phyloP scores from a whole-genome alignment of 805 yeast genomes.

The Candida dendrica region DNA sequence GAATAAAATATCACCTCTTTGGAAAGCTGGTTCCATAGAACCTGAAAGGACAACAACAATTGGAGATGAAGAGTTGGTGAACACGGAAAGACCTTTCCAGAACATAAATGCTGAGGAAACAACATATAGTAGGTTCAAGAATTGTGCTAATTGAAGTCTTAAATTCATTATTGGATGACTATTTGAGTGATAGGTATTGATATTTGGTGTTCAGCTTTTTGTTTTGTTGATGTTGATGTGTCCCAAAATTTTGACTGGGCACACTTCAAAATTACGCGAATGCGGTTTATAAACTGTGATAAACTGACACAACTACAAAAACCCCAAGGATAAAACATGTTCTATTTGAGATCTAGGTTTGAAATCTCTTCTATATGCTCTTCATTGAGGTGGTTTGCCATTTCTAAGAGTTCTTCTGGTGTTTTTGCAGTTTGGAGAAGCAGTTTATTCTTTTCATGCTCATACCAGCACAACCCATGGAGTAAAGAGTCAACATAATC shows the following conservation, averaged over 20 bases:
- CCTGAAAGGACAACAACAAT: conserved; percentile 96
- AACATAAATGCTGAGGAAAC: conserved; percentile 85
- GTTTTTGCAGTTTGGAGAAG: not conserved
- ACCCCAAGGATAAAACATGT: no score
- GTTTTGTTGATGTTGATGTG: not conserved
- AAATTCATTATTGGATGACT: conserved; percentile 59
- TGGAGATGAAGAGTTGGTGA: conserved; percentile 83
- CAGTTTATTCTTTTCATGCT: conserved; percentile 18
- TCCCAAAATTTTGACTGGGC: not conserved
- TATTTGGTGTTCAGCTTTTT: not conserved
- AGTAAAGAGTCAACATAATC: conserved; percentile 19
- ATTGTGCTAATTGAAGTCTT: conserved; percentile 55
- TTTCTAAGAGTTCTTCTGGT: not conserved
- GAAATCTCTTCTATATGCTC: not conserved
- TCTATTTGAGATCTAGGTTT: not conserved
- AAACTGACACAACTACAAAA: no score
- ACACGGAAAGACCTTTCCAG: conserved; percentile 77
- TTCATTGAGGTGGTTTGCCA: not conserved
- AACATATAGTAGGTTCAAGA: conserved; percentile 68
- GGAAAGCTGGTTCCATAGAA: conserved; percentile 99
- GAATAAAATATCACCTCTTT: conserved; percentile 90
- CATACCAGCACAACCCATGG: conserved; percentile 16
- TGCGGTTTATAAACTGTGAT: not conserved
- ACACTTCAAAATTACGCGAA: not conserved
- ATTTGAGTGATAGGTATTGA: not conserved